Base-by-base conservation (phyloP, 495 filamentous ascomycete genomes). In the Opeltia flavorubescens region DNA sequence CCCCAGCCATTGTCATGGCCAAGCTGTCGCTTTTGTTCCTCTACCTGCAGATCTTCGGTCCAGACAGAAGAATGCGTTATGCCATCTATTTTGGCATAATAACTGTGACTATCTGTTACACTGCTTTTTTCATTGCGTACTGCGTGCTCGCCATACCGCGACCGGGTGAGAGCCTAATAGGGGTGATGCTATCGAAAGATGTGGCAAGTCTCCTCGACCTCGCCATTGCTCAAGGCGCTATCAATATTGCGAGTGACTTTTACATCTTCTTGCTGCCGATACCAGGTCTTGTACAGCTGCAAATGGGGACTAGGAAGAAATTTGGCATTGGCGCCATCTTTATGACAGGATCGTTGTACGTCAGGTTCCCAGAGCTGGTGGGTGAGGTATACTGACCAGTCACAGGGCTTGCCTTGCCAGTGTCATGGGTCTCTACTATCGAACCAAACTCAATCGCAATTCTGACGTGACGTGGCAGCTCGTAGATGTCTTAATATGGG, bases 261-360 rank as follows among this genome's bases (percentile, higher is more conserved):
- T 49, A 31, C 18, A 44, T 52, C 28, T 40, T 52, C 18, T 41
- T 31, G 15, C 31, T 52, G 17, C 46, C 50, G 3, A 52, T 62
- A 20, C 52, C 55, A 0, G 46, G 55, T 9, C 24, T 61, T 3
- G 35, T 46, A 20, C 40, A 46, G 18, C 36, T 63, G 25, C 55
- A 58, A 20, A 23, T 58, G 6, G 50, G 50, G 2, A 13, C 31
- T 24, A 46, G 39, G 38, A 45, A 50, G 15, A 61, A 56, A 41
- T n/a, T 57, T n/a, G 50, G 51, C 1, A 29, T 63, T 5, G 46
- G 42, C 12, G 45, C 41, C 0, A 52, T 63, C n/a, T 61, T 63
- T 41, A 48, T 50, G 15, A 48, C 55, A 4, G 60, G 58, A n/a
- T 44, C 57, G 18, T 47, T 60, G 59, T 62, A 47, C 15, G 38